phyloP scores from a whole-genome alignment of 139 green algal species.

The Chlamydomonas sp. region DNA sequence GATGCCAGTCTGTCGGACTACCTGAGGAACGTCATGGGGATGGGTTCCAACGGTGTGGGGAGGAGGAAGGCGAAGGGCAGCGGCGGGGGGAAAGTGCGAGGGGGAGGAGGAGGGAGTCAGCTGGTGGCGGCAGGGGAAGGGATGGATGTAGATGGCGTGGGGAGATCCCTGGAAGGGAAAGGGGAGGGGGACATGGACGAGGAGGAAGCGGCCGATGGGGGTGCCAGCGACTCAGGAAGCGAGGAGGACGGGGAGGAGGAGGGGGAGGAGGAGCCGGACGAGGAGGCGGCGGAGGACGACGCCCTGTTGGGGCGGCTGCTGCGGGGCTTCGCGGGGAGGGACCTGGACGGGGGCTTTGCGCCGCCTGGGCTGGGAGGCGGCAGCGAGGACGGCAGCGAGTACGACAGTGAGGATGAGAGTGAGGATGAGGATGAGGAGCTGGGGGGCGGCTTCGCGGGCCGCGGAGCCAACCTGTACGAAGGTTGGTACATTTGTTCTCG shows the following conservation, averaged over 20 bases:
- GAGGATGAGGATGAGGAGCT: background rate
- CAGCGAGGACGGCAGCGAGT: background rate
- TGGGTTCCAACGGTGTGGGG: background rate
- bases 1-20: conserved; percentile 14
- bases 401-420: background rate
- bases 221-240: background rate
- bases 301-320: conserved; percentile 31
- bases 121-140: background rate
- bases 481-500: too few relatives aligned
- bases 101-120: background rate
- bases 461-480: background rate
- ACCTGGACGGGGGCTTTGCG: conserved; percentile 1
- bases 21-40: conserved; percentile 4
- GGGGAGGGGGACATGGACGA: background rate
- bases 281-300: background rate
- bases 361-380: background rate
- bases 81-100: background rate
- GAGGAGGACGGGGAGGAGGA: background rate
- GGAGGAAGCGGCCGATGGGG: background rate
- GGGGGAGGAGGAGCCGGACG: background rate
- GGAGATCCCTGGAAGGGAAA: background rate
- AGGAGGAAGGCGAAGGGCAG: background rate
- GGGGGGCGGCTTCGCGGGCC: background rate
- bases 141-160: background rate
- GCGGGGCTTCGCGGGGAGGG: conserved; percentile 18